These are phyloP conservation scores for Eucalyptus pumila DNA, from an alignment of 345 rosid species.

Conservation along the genomic window DNA sequence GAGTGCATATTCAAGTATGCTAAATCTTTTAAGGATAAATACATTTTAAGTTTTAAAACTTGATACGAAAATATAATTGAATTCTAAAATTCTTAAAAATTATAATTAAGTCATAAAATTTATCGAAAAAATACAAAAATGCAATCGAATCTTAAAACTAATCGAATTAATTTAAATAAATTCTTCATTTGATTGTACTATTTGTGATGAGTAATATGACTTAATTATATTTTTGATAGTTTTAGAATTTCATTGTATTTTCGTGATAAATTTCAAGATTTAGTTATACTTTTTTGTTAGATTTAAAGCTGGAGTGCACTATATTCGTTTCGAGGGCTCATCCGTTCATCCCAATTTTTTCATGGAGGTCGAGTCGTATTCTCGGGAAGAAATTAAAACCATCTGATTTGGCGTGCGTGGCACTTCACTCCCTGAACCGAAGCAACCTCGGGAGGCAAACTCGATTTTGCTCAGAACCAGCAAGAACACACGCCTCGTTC, in stretches of 20 bases:
- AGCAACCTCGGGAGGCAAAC: background rate
- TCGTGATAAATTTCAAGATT: too few relatives aligned
- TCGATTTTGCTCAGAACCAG: background rate
- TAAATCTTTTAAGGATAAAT: rapidly evolving
- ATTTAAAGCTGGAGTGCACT: too few relatives aligned
- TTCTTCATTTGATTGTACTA: rapidly evolving
- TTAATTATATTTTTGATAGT: too few relatives aligned
- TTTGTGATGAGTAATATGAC: rapidly evolving
- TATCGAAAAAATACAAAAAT: rapidly evolving
- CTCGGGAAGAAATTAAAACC: background rate
- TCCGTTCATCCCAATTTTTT: background rate
- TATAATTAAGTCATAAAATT: too few relatives aligned
- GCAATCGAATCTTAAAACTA: rapidly evolving
- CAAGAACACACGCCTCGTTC: background rate
- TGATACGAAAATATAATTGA: rapidly evolving
- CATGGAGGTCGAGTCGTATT: background rate
- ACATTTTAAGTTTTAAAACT: rapidly evolving
- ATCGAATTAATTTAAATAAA: rapidly evolving
- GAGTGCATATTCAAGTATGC: background rate
- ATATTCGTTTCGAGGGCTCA: background rate
- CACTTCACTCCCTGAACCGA: background rate
- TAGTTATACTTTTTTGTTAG: too few relatives aligned
- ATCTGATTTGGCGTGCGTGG: background rate
- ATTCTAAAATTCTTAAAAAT: rapidly evolving
- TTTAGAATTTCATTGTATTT: rapidly evolving